These are phyloP conservation scores for Selaginella tamariscina DNA, from an alignment of 75 land plant species.

Conservation along the genomic window DNA sequence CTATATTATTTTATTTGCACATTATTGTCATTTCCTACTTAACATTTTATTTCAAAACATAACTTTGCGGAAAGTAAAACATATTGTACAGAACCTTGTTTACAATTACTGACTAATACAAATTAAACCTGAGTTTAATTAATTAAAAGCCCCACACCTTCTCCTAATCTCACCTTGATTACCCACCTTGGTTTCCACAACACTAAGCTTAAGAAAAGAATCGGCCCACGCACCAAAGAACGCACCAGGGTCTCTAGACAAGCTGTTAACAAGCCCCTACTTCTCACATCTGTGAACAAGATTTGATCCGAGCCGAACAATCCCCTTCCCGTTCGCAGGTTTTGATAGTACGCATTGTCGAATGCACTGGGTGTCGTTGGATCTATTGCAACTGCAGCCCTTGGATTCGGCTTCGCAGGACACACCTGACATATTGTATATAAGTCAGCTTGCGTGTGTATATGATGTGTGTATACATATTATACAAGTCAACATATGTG, in stretches of 20 bases:
- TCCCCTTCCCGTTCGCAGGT: conserved; percentile 33
- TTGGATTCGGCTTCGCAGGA: conserved; percentile 24
- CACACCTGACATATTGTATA: no score
- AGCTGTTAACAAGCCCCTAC: conserved; percentile 18
- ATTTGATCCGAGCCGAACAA: conserved; percentile 48
- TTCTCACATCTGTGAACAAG: conserved; percentile 21
- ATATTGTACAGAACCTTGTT: no score
- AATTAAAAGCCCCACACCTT: conserved; percentile 3
- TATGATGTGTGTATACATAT: no score
- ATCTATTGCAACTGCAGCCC: conserved; percentile 40
- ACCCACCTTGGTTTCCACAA: conserved; percentile 37
- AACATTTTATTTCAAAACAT: no score
- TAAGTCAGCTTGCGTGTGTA: no score
- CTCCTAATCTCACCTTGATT: conserved; percentile 9
- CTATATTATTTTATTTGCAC: no score
- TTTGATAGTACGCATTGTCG: conserved; percentile 37
- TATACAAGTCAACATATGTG: no score
- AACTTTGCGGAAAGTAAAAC: no score
- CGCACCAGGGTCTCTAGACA: conserved; percentile 12
- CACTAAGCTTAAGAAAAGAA: conserved; percentile 44
- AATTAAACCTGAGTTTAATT: no score
- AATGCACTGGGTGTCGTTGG: conserved; percentile 41
- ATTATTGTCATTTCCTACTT: no score
- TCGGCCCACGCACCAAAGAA: conserved; percentile 41
- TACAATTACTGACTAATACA: no score